Percentiles rank a stretch among this genome's conserved stretches.
These are phyloP conservation scores for Zymoseptoria ardabiliae DNA, from an alignment of 2,329 filamentous ascomycete species.

Conservation along the genomic window DNA sequence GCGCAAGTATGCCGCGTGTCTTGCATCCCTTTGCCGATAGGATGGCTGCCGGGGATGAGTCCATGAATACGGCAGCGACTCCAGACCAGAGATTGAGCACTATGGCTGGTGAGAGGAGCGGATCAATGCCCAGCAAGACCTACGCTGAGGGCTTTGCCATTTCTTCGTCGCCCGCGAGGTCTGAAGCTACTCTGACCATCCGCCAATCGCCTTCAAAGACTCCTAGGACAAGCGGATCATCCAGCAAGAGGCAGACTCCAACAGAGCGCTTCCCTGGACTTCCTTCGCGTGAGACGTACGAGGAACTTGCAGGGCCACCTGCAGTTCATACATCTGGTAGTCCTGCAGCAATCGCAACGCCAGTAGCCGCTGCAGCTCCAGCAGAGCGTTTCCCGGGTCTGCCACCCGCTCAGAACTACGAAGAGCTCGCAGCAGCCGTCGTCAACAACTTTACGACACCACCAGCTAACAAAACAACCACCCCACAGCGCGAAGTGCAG, in stretches of 20 bases:
- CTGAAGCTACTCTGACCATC: neutral
- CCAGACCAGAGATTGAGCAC: neutral
- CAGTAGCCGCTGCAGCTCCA: neutral
- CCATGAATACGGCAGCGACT: neutral
- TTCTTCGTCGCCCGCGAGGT: neutral
- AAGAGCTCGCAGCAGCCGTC: slow-evolving; percentile 4
- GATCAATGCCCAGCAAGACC: neutral
- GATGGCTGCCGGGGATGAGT: neutral
- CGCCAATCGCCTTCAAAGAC: neutral
- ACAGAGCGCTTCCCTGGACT: slow-evolving; percentile 14
- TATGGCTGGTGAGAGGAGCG: slow-evolving; percentile 3
- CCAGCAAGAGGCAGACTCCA: neutral
- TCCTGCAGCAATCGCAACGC: neutral
- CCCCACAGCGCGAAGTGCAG: neutral
- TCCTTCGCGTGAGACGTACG: slow-evolving; percentile 8
- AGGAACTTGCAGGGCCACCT: slow-evolving; percentile 3
- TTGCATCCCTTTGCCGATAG: slow-evolving; percentile 14
- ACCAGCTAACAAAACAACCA: neutral
- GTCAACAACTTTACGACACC: neutral
- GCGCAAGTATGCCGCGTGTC: slow-evolving; percentile 20
- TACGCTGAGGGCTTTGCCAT: neutral
- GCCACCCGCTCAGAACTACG: slow-evolving; percentile 8
- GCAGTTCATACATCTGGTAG: neutral
- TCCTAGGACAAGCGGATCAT: slow-evolving; percentile 5
- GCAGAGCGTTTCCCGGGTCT: slow-evolving; percentile 14